Conservation (phyloP, 345 rosid species). For the Abelmoschus esculentus region DNA sequence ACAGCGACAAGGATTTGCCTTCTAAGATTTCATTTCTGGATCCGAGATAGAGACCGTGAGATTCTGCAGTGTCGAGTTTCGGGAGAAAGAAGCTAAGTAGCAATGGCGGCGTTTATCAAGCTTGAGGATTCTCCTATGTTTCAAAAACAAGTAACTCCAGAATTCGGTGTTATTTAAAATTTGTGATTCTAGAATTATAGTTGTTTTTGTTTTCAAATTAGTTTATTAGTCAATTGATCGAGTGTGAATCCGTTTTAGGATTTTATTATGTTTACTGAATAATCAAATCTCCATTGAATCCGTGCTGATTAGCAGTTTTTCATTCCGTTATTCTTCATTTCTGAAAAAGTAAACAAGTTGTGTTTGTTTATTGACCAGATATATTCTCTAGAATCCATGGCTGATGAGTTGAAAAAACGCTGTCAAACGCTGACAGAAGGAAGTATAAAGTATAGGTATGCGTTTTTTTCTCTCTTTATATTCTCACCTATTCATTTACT, state of each 20-base stretch:
- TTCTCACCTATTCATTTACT: neutral
- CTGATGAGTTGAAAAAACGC: conserved; percentile 68
- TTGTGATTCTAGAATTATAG: neutral
- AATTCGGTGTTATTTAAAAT: neutral
- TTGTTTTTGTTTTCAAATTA: neutral
- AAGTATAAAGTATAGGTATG: conserved; percentile 57
- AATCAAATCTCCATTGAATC: neutral
- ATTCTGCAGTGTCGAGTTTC: neutral
- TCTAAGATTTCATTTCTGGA: neutral
- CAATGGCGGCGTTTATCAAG: conserved; percentile 51
- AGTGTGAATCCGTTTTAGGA: neutral
- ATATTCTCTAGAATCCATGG: conserved; percentile 43
- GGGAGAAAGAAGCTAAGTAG: neutral
- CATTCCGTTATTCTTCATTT: neutral
- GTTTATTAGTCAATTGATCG: neutral
- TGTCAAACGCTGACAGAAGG: conserved; percentile 66
- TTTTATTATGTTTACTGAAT: neutral
- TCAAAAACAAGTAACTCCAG: conserved; percentile 45
- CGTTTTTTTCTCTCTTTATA: neutral
- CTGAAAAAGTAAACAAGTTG: neutral
- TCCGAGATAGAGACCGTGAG: conserved; percentile 1
- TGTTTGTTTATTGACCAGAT: conserved; percentile 32
- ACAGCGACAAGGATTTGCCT: neutral
- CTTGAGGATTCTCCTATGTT: conserved; percentile 79
- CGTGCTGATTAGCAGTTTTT: neutral